Evolutionary conservation across 2,329 filamentous ascomycete genomes (phyloP), one percentile per base, ranked within the genome.

Genomic region (Hysterium pulicare): DNA sequence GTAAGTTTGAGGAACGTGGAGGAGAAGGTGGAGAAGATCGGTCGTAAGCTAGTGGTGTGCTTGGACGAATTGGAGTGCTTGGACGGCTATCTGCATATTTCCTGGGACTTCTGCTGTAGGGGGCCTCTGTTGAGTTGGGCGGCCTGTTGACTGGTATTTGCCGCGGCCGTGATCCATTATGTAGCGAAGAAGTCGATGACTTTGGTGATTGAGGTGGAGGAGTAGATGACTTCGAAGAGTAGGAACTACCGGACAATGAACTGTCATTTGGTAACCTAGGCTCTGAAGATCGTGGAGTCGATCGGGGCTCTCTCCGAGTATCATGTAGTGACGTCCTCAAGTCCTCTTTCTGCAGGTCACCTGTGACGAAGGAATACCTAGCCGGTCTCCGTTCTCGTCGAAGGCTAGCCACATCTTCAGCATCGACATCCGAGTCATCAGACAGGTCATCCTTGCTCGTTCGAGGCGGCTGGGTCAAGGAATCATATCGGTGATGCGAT

Each of bases 331-430:
- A 54, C 15, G 56, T 51, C 30, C 63, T 48, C 0, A 66, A 46
- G 20, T 66, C 56, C 16, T 68, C 64, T 40, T 54, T 62, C 31
- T 62, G 59, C 17, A 64, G 45, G 5, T 67, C 60, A 36, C 50
- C 63, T 53, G 62, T 61, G 30, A 65, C 59, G 46, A 70, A 70
- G 45, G 66, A 69, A 48, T 69, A 69, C 8, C 61, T 55, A 9
- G 63, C 59, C 9, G 67, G 61, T 43, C 57, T 58, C 24, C 65
- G 55, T 32, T 61, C 49, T 11, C 57, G 56, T 15, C 59, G 57
- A 6, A 66, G 50, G 21, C 51, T 55, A 8, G 53, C 47, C 3
- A 46, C 50, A 20, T 58, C 58, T 16, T 62, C 57, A 5, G 50
- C 42, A 20, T 65, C 62, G 1, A 54, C 32, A 30, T 66, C 64